Base-by-base conservation (phyloP, 2,329 filamentous ascomycete genomes). In the Colletotrichum chlorophyti region DNA sequence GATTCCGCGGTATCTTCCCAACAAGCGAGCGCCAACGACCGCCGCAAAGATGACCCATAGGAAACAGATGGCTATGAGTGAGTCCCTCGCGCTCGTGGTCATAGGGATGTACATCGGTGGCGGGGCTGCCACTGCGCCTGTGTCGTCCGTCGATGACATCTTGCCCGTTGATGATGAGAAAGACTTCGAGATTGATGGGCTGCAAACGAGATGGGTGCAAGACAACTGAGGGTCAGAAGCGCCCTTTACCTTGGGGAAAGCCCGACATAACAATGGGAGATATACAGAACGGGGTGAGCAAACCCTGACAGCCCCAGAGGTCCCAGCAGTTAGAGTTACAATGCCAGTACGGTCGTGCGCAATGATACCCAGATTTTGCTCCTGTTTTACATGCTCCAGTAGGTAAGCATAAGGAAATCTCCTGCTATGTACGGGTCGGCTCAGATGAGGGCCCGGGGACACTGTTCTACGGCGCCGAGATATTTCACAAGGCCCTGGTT, bases 71-170 rank as follows among this genome's bases (percentile, higher is more conserved):
- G 60, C 55, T 19, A 62, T 51, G 32, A 62, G 40, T 6, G 60
- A 53, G 38, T 62, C 34, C 31, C 50, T 50, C 11, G 60, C 60
- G 19, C 49, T 38, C 11, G n/a, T 40, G 24, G 60, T 62, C 60
- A 62, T 62, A 19, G 60, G 40, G 24, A 62, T 43, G 27, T 62
- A 38, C 23, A 54, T 38, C 15, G 32, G 10, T 6, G 53, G 37
- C 29, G 45, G 37, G 21, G 53, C 19, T 27, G 37, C 37, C 45
- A 50, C 34, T 11, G 40, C 27, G 21, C 21, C 55, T 11, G 47
- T 26, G 29, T 52, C 45, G 32, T 42, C 45, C 45, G 41, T 55
- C 19, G 37, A 15, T 34, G 53, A 15, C 6, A n/a, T n/a, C n/a
- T n/a, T n/a, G n/a, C n/a, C n/a, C 7, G 29, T 38, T n/a, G 35